Conservation (phyloP, 2,329 filamentous ascomycete genomes). For the Colletotrichum phormii region DNA sequence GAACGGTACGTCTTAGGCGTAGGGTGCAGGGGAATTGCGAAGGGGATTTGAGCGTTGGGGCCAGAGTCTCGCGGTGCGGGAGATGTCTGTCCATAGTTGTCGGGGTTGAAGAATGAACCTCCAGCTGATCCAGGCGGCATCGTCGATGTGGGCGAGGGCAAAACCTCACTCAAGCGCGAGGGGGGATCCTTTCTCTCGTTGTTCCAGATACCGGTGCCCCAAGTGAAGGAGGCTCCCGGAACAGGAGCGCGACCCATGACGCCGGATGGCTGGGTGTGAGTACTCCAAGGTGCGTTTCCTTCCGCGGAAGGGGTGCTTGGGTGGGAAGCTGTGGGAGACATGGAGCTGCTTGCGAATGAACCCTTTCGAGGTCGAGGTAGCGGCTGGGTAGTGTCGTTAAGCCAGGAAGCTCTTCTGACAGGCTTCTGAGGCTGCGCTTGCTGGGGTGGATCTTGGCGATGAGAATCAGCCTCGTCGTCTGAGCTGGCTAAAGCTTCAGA, state of each 20-base stretch:
- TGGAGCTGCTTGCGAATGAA: constrained; percentile 80
- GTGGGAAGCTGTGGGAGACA: constrained; percentile 84
- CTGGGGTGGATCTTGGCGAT: constrained; percentile 64
- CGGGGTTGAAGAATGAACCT: constrained; percentile 62
- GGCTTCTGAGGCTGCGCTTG: constrained; percentile 68
- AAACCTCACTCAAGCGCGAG: constrained; percentile 77
- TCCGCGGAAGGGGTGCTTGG: constrained; percentile 79
- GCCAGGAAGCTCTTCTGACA: constrained; percentile 82
- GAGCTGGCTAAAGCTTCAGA: constrained; percentile 94
- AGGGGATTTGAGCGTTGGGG: constrained; percentile 78
- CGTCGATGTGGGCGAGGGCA: constrained; percentile 79
- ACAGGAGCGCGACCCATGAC: constrained; percentile 61
- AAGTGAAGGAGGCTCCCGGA: constrained; percentile 67
- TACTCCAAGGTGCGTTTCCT: constrained; percentile 63
- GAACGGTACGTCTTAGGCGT: constrained; percentile 94
- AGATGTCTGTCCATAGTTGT: constrained; percentile 61
- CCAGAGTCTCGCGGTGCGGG: constrained; percentile 63
- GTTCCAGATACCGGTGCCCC: constrained; percentile 88
- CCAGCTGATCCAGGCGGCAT: constrained; percentile 57
- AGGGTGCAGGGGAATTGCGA: constrained; percentile 88
- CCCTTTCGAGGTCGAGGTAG: constrained; percentile 76
- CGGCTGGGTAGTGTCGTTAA: constrained; percentile 81
- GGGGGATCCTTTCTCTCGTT: constrained; percentile 82
- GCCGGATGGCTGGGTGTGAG: constrained; percentile 61
- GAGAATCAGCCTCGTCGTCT: constrained; percentile 86